These are phyloP conservation scores for Fusarium decemcellulare DNA, from an alignment of 2,329 filamentous ascomycete species.

Conservation along the genomic window DNA sequence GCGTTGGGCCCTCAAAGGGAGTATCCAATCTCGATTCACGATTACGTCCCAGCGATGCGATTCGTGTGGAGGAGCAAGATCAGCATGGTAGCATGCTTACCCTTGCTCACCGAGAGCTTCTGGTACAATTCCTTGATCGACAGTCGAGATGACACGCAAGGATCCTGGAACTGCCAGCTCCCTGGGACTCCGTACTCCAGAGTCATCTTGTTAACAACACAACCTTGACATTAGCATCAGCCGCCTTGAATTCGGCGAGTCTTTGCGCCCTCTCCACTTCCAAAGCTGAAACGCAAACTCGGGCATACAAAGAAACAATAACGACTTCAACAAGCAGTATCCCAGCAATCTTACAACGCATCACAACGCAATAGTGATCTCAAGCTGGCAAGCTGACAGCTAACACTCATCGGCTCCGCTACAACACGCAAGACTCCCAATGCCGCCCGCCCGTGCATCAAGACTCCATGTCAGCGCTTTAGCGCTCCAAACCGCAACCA, in stretches of 20 bases:
- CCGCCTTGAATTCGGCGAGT: conserved; percentile 28
- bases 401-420: not conserved
- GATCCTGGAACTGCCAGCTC: conserved; percentile 38
- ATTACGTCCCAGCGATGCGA: conserved; percentile 24
- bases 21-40: conserved; percentile 34
- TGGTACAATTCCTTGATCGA: conserved; percentile 37
- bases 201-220: conserved; percentile 30
- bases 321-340: not conserved
- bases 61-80: conserved; percentile 33
- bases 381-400: conserved; percentile 12
- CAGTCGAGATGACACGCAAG: conserved; percentile 41
- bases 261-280: conserved; percentile 29
- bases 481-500: conserved; percentile 17
- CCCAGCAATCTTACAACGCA: not conserved
- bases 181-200: conserved; percentile 32
- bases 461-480: conserved; percentile 19
- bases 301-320: conserved; percentile 1
- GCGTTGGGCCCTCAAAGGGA: too few relatives aligned
- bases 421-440: conserved; percentile 9
- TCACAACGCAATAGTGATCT: conserved; percentile 12
- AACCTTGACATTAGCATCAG: conserved; percentile 11
- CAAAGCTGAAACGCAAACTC: not conserved
- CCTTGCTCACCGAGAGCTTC: conserved; percentile 38
- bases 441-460: not conserved
- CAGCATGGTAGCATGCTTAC: conserved; percentile 25